phyloP scores from a whole-genome alignment of 331 rosid species.

The Phaseolus coccineus region DNA sequence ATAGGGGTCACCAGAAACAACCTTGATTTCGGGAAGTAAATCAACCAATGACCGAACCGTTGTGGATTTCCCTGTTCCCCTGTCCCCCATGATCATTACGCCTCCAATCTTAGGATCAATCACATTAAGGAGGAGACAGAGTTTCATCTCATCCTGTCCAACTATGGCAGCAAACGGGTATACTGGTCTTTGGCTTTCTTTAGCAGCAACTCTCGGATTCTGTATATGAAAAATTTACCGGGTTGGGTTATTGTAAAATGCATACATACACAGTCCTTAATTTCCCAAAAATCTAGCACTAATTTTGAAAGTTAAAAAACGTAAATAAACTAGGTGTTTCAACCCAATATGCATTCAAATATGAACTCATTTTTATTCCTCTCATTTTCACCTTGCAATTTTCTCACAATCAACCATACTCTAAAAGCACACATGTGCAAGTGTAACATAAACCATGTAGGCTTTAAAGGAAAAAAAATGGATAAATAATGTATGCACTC shows the following conservation, averaged over 20 bases:
- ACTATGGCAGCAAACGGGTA: slow-evolving; percentile 85
- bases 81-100: slow-evolving; percentile 90
- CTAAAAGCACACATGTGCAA: not conserved
- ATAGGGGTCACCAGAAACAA: slow-evolving; percentile 74
- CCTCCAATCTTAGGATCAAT: slow-evolving; percentile 93
- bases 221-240: slow-evolving; percentile 43
- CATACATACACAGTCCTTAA: not conserved
- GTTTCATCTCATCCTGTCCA: slow-evolving; percentile 91
- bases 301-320: not conserved
- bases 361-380: slow-evolving; percentile 3
- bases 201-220: slow-evolving; percentile 57
- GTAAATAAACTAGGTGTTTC: not conserved
- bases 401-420: not conserved
- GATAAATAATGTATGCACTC: not conserved
- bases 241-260: not conserved
- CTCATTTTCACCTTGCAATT: slow-evolving; percentile 12
- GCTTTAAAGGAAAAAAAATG: not conserved
- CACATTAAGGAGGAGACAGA: slow-evolving; percentile 80
- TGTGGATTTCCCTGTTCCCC: slow-evolving; percentile 89
- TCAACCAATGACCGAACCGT: slow-evolving; percentile 80
- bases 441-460: not conserved
- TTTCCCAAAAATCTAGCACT: slow-evolving; percentile 2
- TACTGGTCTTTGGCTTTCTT: slow-evolving; percentile 83
- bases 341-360: not conserved
- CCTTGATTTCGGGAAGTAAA: slow-evolving; percentile 78